phyloP scores from a whole-genome alignment of 2,329 filamentous ascomycete species.

The Rutstroemia sp. region DNA sequence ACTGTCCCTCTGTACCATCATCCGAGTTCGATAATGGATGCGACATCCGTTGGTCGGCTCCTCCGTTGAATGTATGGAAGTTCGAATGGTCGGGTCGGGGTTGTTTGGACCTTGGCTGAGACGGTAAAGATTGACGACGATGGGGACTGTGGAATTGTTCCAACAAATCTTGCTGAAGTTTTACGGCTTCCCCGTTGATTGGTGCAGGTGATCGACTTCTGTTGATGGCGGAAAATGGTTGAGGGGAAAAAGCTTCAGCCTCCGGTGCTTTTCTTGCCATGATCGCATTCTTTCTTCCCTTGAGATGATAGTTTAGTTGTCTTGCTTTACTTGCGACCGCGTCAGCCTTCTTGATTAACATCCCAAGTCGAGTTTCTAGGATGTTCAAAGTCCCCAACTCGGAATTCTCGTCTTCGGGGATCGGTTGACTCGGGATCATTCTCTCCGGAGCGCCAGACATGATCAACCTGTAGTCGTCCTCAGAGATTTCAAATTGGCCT shows the following conservation, averaged over 20 bases:
- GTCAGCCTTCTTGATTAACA: conserved; percentile 75
- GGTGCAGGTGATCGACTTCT: conserved; percentile 28
- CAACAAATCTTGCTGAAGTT: conserved; percentile 46
- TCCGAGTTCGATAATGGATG: conserved; percentile 19
- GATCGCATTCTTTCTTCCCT: conserved; percentile 67
- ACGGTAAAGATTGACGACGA: conserved; percentile 14
- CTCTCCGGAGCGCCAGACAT: conserved; percentile 76
- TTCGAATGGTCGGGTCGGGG: conserved; percentile 8
- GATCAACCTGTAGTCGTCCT: conserved; percentile 82
- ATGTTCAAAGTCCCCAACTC: conserved; percentile 81
- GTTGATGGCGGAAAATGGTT: conserved; percentile 31
- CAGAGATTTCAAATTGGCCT: conserved; percentile 73
- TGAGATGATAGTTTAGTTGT: conserved; percentile 74
- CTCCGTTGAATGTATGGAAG: conserved; percentile 14
- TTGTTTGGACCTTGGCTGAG: conserved; percentile 17
- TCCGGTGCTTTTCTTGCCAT: conserved; percentile 48
- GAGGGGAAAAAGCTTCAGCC: conserved; percentile 23
- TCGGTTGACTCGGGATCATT: conserved; percentile 71
- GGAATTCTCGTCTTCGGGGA: conserved; percentile 79
- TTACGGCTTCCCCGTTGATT: conserved; percentile 19
- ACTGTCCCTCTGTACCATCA: conserved; percentile 29
- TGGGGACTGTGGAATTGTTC: conserved; percentile 41
- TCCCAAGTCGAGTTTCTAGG: conserved; percentile 67
- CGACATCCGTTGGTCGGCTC: conserved; percentile 24
- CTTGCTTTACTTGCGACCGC: conserved; percentile 64